Conservation (phyloP, 805 yeast genomes). For the Cyberlindnera petersonii region DNA sequence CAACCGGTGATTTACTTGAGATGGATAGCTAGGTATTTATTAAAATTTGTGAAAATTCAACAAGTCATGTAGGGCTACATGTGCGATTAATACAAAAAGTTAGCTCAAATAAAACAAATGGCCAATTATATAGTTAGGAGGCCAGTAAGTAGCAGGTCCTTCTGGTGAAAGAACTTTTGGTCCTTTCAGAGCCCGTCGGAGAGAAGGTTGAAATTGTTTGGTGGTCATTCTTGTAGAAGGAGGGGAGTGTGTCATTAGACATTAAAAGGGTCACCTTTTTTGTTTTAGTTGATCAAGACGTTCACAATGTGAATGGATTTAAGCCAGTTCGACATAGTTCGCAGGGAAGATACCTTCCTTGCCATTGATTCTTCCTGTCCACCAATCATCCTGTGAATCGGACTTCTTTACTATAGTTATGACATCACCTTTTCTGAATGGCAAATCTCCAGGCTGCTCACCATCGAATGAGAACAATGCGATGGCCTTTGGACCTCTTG, state of each 20-base stretch:
- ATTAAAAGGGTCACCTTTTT: too few relatives aligned
- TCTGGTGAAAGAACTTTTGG: too few relatives aligned
- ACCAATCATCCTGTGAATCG: conserved; percentile 93
- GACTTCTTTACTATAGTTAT: conserved; percentile 83
- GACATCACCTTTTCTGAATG: conserved; percentile 92
- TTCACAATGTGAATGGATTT: background rate
- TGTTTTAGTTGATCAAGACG: background rate
- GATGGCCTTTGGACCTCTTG: conserved; percentile 68
- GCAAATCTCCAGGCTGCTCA: conserved; percentile 88
- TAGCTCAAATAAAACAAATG: too few relatives aligned
- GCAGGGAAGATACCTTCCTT: conserved; percentile 95
- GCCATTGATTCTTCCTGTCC: conserved; percentile 91
- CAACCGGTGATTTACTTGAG: conserved; percentile 16
- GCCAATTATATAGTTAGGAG: too few relatives aligned
- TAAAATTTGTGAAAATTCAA: too few relatives aligned
- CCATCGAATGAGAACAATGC: conserved; percentile 89
- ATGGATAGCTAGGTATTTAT: background rate
- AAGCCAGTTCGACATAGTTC: conserved; percentile 79
- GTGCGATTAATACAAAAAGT: too few relatives aligned
- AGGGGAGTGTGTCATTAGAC: too few relatives aligned
- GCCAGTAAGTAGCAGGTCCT: too few relatives aligned
- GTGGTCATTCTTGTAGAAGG: too few relatives aligned
- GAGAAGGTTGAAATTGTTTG: too few relatives aligned
- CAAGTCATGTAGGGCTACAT: too few relatives aligned
- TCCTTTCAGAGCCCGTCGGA: too few relatives aligned